Conservation (phyloP, 306 rosid genomes). For the Coriaria nepalensis region DNA sequence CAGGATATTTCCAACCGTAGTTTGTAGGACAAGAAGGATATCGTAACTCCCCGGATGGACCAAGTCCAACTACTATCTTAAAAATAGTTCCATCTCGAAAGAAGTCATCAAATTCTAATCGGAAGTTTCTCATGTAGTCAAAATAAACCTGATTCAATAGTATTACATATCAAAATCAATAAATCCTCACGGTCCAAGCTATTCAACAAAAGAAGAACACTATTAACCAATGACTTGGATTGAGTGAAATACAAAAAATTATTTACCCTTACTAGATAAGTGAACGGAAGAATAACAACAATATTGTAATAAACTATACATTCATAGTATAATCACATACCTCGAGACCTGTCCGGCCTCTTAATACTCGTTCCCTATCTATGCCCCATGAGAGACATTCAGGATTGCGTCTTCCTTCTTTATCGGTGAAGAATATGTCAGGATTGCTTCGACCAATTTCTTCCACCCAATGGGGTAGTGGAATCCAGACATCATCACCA, state of each 20-base stretch:
- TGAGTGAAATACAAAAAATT: no score
- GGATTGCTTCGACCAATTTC: constrained; percentile 97
- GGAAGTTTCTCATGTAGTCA: constrained; percentile 98
- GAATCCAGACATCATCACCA: constrained; percentile 92
- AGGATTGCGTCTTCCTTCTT: constrained; percentile 91
- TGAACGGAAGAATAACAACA: no score
- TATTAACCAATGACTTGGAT: no score
- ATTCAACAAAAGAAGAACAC: no score
- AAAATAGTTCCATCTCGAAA: constrained; percentile 66
- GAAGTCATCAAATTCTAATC: constrained; percentile 73
- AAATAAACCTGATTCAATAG: constrained; percentile 68
- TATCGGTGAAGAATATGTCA: constrained; percentile 84
- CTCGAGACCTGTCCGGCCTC: constrained; percentile 96
- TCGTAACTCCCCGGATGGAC: constrained; percentile 94
- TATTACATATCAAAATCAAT: no score
- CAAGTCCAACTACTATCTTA: constrained; percentile 82
- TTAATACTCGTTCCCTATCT: constrained; percentile 88
- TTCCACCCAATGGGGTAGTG: constrained; percentile 95
- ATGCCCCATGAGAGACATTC: constrained; percentile 98
- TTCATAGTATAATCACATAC: no score
- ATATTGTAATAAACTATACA: no score
- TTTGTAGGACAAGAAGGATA: constrained; percentile 85
- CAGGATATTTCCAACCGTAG: constrained; percentile 99
- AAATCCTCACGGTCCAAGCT: no score
- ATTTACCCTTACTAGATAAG: no score